phyloP scores from a whole-genome alignment of 495 filamentous ascomycete species.

The Aspergillus egyptiacus region DNA sequence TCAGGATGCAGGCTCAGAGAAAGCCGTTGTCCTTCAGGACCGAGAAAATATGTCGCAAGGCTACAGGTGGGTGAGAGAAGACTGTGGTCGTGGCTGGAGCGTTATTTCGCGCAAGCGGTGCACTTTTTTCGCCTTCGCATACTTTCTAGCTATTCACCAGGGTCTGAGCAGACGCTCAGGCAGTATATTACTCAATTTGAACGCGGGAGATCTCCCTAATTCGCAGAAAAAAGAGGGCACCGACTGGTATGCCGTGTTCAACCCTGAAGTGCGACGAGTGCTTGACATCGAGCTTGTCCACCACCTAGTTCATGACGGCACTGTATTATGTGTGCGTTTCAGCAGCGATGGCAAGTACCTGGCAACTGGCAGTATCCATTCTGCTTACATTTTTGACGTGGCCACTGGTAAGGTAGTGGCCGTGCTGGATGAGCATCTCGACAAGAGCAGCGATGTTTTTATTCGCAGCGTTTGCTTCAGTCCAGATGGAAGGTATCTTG shows the following conservation, averaged over 20 bases:
- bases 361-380: slow-evolving; percentile 83
- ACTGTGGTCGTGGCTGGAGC: not conserved
- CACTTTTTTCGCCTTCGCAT: not conserved
- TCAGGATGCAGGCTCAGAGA: not conserved
- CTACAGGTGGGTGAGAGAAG: not conserved
- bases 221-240: slow-evolving; percentile 75
- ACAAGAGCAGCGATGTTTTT: slow-evolving; percentile 79
- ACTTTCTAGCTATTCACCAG: not conserved
- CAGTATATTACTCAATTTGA: slow-evolving; percentile 82
- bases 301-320: slow-evolving; percentile 77
- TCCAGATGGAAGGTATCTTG: slow-evolving; percentile 81
- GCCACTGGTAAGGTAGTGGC: slow-evolving; percentile 70
- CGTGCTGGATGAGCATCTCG: slow-evolving; percentile 75
- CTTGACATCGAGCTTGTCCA: slow-evolving; percentile 87
- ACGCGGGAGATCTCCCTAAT: slow-evolving; percentile 73
- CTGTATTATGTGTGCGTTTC: slow-evolving; percentile 87
- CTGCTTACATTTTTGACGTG: slow-evolving; percentile 87
- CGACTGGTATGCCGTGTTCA: slow-evolving; percentile 90
- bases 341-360: slow-evolving; percentile 85
- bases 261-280: slow-evolving; percentile 73
- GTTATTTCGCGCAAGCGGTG: not conserved
- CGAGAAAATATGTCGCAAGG: not conserved
- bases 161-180: slow-evolving; percentile 33
- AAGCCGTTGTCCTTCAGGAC: not conserved
- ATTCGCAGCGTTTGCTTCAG: slow-evolving; percentile 92